These are phyloP conservation scores for Salix koriyanagi DNA, from an alignment of 345 rosid species.

Conservation along the genomic window DNA sequence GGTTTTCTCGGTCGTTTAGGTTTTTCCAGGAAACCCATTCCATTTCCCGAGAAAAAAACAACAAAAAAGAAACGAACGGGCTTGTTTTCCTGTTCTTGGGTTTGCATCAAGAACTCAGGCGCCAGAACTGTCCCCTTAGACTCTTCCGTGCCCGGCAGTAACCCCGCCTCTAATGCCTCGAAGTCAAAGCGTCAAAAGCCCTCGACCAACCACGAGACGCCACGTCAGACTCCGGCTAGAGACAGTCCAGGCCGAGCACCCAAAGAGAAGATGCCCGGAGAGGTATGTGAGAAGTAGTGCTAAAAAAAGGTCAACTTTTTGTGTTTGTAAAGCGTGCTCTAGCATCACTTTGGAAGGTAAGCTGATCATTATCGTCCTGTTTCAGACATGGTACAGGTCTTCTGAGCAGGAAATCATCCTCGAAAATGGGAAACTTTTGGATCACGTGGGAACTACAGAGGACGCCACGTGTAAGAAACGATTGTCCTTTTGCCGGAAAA, in stretches of 20 bases:
- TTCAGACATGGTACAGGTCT: constrained; percentile 29
- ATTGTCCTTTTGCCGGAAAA: constrained; percentile 19
- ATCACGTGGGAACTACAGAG: constrained; percentile 7
- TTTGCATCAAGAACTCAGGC: constrained; percentile 33
- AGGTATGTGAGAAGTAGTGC: background rate
- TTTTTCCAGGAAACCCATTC: constrained; percentile 17
- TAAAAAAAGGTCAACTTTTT: background rate
- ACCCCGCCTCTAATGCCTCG: constrained; percentile 10
- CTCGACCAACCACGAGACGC: background rate
- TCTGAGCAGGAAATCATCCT: constrained; percentile 16
- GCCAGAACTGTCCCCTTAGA: constrained; percentile 43
- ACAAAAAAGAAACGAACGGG: constrained; percentile 2
- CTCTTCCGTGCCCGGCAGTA: constrained; percentile 16
- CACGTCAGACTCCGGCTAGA: constrained; percentile 4
- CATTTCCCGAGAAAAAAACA: constrained; percentile 4
- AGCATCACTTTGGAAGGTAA: background rate
- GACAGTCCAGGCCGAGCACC: background rate
- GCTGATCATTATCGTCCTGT: background rate
- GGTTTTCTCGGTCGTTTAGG: constrained; percentile 49
- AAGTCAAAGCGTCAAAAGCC: constrained; percentile 12
- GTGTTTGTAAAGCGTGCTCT: background rate
- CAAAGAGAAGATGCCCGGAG: background rate
- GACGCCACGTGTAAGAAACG: constrained; percentile 17
- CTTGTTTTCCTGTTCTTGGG: constrained; percentile 25
- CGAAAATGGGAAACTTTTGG: constrained; percentile 24